Evolutionary conservation across 345 rosid genomes (phyloP), one percentile per base, ranked within the genome.

Genomic region (Camelina sativa): DNA sequence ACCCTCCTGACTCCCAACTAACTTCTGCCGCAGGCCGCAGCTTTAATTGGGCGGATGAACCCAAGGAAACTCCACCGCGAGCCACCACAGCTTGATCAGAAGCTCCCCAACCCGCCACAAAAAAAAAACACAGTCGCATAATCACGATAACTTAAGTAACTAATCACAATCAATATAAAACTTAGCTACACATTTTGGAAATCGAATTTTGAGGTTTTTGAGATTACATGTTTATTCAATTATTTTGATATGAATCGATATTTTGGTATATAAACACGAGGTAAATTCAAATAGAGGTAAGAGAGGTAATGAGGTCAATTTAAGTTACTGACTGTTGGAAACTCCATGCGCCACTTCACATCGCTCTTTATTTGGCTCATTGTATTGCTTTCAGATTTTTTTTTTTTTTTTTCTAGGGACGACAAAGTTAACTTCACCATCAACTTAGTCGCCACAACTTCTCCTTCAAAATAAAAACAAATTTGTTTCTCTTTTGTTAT

Each of bases 341-440:
- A 43, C 53, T 63, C 53, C 67, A 62, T 43, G 67, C 67, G 67
- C 67, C 67, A 62, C 53, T 43, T 62, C 30, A 23, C 46, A 43
- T 15, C 2, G 6, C n/a, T 40, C 17, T 62, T 62, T 43, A 15
- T 43, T 43, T 62, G 67, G 67, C 67, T 62, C 53, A 43, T 44
- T 43, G 37, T n/a, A 53, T 62, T 62, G 46, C 15, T 43, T 25
- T 62, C 15, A 8, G 5, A 17, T 7, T 15, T 43, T 56, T 19
- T 11, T 1, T 3, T 2, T 2, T 59, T 9, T 58, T 35, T 5
- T 19, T 16, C 12, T 61, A 19, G 65, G 34, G 19, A 38, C 17
- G 11, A 38, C 17, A 60, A 0, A 35, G 19, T 6, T 17, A 60
- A 60, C 30, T 61, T 61, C 50, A 7, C 30, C 48, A 38, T 38